These are phyloP conservation scores for Mortierella sp. DNA, from an alignment of 371 early-diverging fungal species.

Conservation along the genomic window DNA sequence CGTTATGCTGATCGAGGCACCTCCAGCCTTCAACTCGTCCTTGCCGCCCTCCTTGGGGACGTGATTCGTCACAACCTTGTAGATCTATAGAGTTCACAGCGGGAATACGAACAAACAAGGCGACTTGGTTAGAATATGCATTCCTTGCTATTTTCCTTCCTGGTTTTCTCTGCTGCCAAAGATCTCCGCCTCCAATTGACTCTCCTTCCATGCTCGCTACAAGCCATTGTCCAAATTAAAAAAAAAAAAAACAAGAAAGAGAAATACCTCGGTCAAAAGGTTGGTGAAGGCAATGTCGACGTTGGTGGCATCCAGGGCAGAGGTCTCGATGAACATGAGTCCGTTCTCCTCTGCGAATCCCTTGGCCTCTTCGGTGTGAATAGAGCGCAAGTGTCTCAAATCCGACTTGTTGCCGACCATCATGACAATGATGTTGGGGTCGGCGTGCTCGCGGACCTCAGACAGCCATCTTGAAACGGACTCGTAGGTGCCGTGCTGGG, in stretches of 20 bases:
- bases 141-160: background rate
- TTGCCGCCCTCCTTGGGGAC: conserved; percentile 58
- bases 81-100: conserved; percentile 33
- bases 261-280: conserved; percentile 68
- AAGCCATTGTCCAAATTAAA: background rate
- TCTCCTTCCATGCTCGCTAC: background rate
- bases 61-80: conserved; percentile 57
- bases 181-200: background rate
- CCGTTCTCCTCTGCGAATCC: conserved; percentile 64
- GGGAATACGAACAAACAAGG: background rate
- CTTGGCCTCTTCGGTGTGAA: conserved; percentile 57
- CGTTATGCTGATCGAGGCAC: conserved; percentile 58
- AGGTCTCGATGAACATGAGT: conserved; percentile 83
- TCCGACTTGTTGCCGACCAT: conserved; percentile 59
- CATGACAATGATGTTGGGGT: conserved; percentile 57
- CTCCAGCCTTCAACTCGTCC: conserved; percentile 57
- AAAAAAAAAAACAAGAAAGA: background rate
- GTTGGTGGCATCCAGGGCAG: conserved; percentile 81
- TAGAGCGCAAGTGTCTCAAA: conserved; percentile 57
- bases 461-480: conserved; percentile 73
- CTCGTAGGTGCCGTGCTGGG: conserved; percentile 68
- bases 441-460: conserved; percentile 59
- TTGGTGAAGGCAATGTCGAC: conserved; percentile 82
- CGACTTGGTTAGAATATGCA: background rate
- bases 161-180: background rate